Percentiles rank a stretch among this genome's conserved stretches.
phyloP scores from a whole-genome alignment of 1,139 yeast genomes.

The Protomyces inundatus region DNA sequence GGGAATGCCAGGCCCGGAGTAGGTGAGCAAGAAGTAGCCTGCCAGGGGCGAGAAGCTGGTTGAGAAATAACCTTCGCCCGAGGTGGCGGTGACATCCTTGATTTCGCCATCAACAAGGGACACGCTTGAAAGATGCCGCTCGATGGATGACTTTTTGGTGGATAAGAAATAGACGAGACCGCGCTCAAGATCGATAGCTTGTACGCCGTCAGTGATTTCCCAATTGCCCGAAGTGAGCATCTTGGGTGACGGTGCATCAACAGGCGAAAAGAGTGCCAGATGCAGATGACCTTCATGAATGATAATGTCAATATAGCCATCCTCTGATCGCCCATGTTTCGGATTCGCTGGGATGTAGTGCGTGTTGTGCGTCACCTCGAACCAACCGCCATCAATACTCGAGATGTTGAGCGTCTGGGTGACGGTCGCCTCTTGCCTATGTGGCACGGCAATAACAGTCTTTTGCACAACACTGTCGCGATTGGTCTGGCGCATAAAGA shows the following conservation, averaged over 20 bases:
- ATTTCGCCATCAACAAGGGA: conserved; percentile 45
- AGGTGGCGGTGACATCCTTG: conserved; percentile 51
- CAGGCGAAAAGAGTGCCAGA: conserved; percentile 58
- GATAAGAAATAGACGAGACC: conserved; percentile 59
- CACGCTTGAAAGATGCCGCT: conserved; percentile 54
- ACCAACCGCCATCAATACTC: conserved; percentile 53
- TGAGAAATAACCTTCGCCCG: conserved; percentile 59
- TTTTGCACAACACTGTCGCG: conserved; percentile 60
- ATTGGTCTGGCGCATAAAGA: conserved; percentile 64
- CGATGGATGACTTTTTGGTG: conserved; percentile 52
- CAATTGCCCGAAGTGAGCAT: conserved; percentile 59
- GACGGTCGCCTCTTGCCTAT: conserved; percentile 44
- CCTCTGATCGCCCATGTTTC: conserved; percentile 40
- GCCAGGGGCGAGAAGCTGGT: conserved; percentile 61
- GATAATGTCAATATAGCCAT: conserved; percentile 69
- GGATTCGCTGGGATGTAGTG: conserved; percentile 60
- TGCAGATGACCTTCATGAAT: conserved; percentile 63
- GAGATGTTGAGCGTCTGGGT: conserved; percentile 43
- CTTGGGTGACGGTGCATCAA: conserved; percentile 46
- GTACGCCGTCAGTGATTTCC: conserved; percentile 61
- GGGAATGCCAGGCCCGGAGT: conserved; percentile 64
- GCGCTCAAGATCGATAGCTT: conserved; percentile 52
- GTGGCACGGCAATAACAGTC: conserved; percentile 49
- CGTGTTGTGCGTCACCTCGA: conserved; percentile 76
- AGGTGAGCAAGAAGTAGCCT: conserved; percentile 50